Conservation (phyloP, 2,329 filamentous ascomycete genomes). For the Penicillium oxalicum region DNA sequence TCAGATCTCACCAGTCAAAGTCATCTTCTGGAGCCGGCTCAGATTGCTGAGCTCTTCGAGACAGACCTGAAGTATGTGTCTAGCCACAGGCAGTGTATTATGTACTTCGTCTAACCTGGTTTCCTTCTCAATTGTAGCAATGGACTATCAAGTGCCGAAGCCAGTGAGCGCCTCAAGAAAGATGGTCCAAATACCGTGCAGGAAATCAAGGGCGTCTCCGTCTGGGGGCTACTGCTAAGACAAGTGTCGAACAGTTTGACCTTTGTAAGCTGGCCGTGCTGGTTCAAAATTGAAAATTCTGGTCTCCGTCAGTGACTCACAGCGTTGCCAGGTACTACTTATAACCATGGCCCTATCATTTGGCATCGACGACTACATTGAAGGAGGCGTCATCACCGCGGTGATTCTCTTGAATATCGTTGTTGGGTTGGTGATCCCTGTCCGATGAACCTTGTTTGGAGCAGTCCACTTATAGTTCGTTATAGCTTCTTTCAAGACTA, state of each 20-base stretch:
- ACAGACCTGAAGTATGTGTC: conserved; percentile 16
- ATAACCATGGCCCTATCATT: conserved; percentile 64
- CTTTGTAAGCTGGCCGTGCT: conserved; percentile 42
- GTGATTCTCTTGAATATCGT: conserved; percentile 54
- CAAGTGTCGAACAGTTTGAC: conserved; percentile 74
- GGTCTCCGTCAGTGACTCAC: neutral
- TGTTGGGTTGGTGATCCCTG: conserved; percentile 39
- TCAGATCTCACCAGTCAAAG: conserved; percentile 1
- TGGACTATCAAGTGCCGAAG: conserved; percentile 60
- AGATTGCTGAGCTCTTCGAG: conserved; percentile 9
- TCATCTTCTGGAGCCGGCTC: conserved; percentile 14
- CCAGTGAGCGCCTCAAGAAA: conserved; percentile 57
- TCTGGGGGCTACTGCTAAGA: conserved; percentile 70
- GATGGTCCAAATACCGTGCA: conserved; percentile 67
- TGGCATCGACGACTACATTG: conserved; percentile 52
- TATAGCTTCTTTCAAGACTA: conserved; percentile 53
- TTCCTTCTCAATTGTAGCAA: conserved; percentile 29
- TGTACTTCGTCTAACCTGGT: neutral
- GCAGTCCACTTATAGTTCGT: neutral
- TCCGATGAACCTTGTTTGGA: rapidly evolving
- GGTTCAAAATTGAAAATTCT: neutral
- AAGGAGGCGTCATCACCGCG: conserved; percentile 54
- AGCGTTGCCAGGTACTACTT: conserved; percentile 56
- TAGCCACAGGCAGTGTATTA: too few species aligned
- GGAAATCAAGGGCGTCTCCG: conserved; percentile 63